Evolutionary conservation across 1,284 basidiomycete genomes (phyloP).

Genomic region (Chalciporus sp.): DNA sequence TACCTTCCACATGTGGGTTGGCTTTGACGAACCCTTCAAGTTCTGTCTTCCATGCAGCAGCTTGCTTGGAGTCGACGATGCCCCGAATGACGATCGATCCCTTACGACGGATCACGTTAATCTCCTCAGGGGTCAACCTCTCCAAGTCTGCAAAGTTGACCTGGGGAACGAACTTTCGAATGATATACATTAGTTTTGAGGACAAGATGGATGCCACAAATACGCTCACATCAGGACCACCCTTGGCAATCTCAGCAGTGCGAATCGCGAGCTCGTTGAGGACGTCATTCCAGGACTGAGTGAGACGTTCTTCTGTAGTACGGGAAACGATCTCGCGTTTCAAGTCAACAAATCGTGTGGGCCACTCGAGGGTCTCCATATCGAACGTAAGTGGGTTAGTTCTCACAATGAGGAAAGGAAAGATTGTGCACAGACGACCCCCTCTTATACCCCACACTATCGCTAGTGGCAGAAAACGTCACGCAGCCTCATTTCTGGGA

Average conservation of each 20-base stretch:
- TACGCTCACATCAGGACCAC: constrained; percentile 50
- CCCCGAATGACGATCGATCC: constrained; percentile 66
- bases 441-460: constrained; percentile 15
- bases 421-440: background rate
- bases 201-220: background rate
- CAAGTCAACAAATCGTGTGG: constrained; percentile 51
- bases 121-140: constrained; percentile 46
- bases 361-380: constrained; percentile 29
- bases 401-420: background rate
- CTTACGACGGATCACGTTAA: constrained; percentile 53
- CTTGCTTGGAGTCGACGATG: constrained; percentile 59
- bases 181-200: background rate
- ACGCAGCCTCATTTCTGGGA: background rate
- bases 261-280: constrained; percentile 49
- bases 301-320: constrained; percentile 51
- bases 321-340: constrained; percentile 57
- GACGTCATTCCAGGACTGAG: constrained; percentile 59
- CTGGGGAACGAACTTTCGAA: constrained; percentile 53
- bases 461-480: background rate
- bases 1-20: constrained; percentile 59
- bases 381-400: background rate
- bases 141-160: constrained; percentile 58
- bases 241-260: constrained; percentile 47
- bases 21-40: constrained; percentile 57
- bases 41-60: constrained; percentile 56